A percentile compares a stretch with the other conserved stretches of the same genome.
These are phyloP conservation scores for Lithohypha guttulata DNA, from an alignment of 2,329 filamentous ascomycete genomes.

Conservation along the genomic window DNA sequence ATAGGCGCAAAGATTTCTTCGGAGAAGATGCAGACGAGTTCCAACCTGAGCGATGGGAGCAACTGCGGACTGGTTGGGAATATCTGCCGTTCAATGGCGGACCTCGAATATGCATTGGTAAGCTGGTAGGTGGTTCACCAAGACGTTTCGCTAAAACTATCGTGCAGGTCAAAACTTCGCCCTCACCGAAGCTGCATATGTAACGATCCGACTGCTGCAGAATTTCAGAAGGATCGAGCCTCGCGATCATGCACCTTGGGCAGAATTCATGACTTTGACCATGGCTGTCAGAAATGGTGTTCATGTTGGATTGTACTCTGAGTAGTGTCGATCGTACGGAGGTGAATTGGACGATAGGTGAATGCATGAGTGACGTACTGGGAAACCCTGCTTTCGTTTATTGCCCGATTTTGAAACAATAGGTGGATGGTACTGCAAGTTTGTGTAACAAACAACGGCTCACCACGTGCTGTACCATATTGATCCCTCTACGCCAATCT, in stretches of 20 bases:
- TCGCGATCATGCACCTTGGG: slow-evolving; percentile 18
- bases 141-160: not conserved
- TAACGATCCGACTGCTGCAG: slow-evolving; percentile 62
- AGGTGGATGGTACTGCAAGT: too few relatives aligned
- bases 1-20: slow-evolving; percentile 25
- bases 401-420: too few relatives aligned
- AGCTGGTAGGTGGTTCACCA: slow-evolving; percentile 7
- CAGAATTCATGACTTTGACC: slow-evolving; percentile 38
- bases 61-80: slow-evolving; percentile 18
- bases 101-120: slow-evolving; percentile 21
- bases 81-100: slow-evolving; percentile 24
- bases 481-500: too few relatives aligned
- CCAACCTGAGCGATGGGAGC: slow-evolving; percentile 30
- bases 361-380: too few relatives aligned
- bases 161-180: slow-evolving; percentile 61
- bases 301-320: slow-evolving; percentile 10
- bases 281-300: slow-evolving; percentile 69
- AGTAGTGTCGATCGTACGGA: too few relatives aligned
- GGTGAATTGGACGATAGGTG: too few relatives aligned
- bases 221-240: slow-evolving; percentile 52
- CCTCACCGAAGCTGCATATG: slow-evolving; percentile 58
- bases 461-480: too few relatives aligned
- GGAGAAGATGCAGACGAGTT: slow-evolving; percentile 27
- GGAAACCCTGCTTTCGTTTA: too few relatives aligned
- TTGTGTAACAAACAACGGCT: too few relatives aligned